These are phyloP conservation scores for Pestalotiopsis sp. DNA, from an alignment of 2,329 filamentous ascomycete genomes.

Conservation along the genomic window DNA sequence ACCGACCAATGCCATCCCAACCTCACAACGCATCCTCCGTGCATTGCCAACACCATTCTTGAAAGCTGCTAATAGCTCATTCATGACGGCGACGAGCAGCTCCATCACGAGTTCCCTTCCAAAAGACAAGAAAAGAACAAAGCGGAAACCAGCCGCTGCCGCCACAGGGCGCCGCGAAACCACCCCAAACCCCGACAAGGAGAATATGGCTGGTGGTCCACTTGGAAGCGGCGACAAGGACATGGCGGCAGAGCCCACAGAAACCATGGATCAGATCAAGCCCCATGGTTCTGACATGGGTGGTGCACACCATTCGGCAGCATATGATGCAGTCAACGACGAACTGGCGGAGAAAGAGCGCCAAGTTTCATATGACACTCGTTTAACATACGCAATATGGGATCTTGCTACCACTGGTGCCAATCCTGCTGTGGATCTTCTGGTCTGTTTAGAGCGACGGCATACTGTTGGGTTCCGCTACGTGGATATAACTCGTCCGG, in stretches of 20 bases:
- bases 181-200: constrained; percentile 46
- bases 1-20: constrained; percentile 83
- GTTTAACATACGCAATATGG: constrained; percentile 93
- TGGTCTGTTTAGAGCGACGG: constrained; percentile 88
- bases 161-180: constrained; percentile 33
- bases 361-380: constrained; percentile 74
- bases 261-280: constrained; percentile 51
- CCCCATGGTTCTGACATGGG: constrained; percentile 25
- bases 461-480: constrained; percentile 95
- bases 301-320: constrained; percentile 22
- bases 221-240: constrained; percentile 25
- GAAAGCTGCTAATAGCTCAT: constrained; percentile 92
- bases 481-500: constrained; percentile 87
- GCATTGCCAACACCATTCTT: constrained; percentile 87
- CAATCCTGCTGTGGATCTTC: constrained; percentile 89
- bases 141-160: constrained; percentile 54
- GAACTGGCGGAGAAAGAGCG: constrained; percentile 70
- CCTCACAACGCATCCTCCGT: constrained; percentile 86
- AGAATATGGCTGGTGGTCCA: constrained; percentile 38
- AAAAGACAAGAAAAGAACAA: constrained; percentile 59
- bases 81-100: constrained; percentile 88
- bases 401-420: constrained; percentile 85
- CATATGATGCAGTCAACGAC: constrained; percentile 56
- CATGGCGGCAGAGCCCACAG: constrained; percentile 33
- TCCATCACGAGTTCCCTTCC: constrained; percentile 79